Percentiles rank a stretch among this genome's conserved stretches.
phyloP scores from a whole-genome alignment of 2,329 filamentous ascomycete genomes.

The Nothophoma quercina region DNA sequence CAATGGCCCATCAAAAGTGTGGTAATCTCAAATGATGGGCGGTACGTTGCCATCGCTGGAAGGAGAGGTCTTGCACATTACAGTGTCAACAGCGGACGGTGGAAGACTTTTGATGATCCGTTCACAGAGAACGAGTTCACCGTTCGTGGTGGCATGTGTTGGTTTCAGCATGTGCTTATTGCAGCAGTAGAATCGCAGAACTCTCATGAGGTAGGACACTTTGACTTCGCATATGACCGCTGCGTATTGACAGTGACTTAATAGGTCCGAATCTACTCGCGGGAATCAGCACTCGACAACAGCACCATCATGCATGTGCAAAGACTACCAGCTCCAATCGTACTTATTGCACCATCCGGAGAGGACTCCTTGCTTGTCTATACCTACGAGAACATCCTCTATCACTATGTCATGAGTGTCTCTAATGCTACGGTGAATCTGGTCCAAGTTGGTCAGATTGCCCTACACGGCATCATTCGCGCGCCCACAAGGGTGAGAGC shows the following conservation, averaged over 20 bases:
- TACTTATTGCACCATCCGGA: slow-evolving; percentile 86
- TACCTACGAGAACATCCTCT: slow-evolving; percentile 93
- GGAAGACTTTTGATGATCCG: slow-evolving; percentile 90
- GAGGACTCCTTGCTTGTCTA: slow-evolving; percentile 96
- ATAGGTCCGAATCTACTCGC: slow-evolving; percentile 85
- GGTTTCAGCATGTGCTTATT: slow-evolving; percentile 95
- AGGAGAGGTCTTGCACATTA: slow-evolving; percentile 92
- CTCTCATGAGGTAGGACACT: slow-evolving; percentile 70
- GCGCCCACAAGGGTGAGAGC: slow-evolving; percentile 91
- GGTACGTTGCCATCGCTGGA: slow-evolving; percentile 96
- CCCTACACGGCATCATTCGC: slow-evolving; percentile 93
- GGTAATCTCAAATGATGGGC: slow-evolving; percentile 87
- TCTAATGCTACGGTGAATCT: slow-evolving; percentile 75
- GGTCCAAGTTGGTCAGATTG: slow-evolving; percentile 96
- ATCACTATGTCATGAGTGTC: slow-evolving; percentile 88
- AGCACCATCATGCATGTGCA: slow-evolving; percentile 78
- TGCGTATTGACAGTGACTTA: slow-evolving; percentile 9
- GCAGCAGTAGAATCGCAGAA: slow-evolving; percentile 88
- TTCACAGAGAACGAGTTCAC: slow-evolving; percentile 88
- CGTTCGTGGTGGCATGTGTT: slow-evolving; percentile 95
- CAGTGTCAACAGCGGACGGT: slow-evolving; percentile 89
- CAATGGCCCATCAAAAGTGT: slow-evolving; percentile 93
- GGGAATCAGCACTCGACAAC: slow-evolving; percentile 79
- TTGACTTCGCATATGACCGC: background rate
- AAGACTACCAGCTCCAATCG: slow-evolving; percentile 82